These are phyloP conservation scores for Austroboletus olivaceoglutinosus DNA, from an alignment of 1,284 basidiomycete genomes.

Conservation along the genomic window DNA sequence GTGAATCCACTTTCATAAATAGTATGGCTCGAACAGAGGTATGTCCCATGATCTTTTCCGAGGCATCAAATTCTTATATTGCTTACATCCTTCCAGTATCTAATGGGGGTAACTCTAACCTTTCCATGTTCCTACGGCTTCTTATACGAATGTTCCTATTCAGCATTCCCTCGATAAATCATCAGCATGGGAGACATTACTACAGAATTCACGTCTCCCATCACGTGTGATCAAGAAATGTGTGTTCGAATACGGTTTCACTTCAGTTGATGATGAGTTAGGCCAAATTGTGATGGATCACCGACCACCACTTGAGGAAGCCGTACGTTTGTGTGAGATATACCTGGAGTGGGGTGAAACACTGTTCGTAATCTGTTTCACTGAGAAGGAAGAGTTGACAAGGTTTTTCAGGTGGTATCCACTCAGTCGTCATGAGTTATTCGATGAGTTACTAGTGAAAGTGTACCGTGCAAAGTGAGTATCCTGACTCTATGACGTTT, in stretches of 20 bases:
- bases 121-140: not conserved
- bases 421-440: slow-evolving; percentile 42
- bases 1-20: slow-evolving; percentile 57
- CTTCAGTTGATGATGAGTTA: slow-evolving; percentile 33
- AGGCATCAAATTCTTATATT: slow-evolving; percentile 3
- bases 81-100: slow-evolving; percentile 39
- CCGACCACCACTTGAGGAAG: slow-evolving; percentile 53
- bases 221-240: slow-evolving; percentile 31
- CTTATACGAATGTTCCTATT: not conserved
- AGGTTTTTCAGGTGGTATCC: slow-evolving; percentile 35
- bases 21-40: slow-evolving; percentile 66
- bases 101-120: slow-evolving; percentile 44
- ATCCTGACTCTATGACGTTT: slow-evolving; percentile 6
- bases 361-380: slow-evolving; percentile 38
- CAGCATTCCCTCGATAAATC: slow-evolving; percentile 21
- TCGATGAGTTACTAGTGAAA: slow-evolving; percentile 47
- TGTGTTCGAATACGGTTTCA: slow-evolving; percentile 33
- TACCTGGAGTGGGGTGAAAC: slow-evolving; percentile 54
- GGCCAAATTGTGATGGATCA: slow-evolving; percentile 41
- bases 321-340: slow-evolving; percentile 51
- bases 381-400: slow-evolving; percentile 4
- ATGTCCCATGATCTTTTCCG: slow-evolving; percentile 12
- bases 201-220: slow-evolving; percentile 34
- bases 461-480: slow-evolving; percentile 48
- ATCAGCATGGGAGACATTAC: slow-evolving; percentile 16